Conservation (phyloP, 2,329 filamentous ascomycete species). For the Chaetomium sp. region DNA sequence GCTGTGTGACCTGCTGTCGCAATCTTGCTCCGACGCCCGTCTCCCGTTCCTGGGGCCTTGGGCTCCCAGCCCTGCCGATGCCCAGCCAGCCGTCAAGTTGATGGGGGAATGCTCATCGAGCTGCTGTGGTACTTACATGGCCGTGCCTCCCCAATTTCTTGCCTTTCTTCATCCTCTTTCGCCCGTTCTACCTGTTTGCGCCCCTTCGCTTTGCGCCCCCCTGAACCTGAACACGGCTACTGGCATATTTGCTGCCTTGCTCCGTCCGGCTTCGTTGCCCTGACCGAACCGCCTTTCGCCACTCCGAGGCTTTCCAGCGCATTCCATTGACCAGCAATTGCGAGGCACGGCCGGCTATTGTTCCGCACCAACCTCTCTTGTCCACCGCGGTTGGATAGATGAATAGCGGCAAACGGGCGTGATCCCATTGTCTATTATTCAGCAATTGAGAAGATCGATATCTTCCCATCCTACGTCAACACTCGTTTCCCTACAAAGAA, state of each 20-base stretch:
- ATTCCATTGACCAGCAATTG: slow-evolving; percentile 31
- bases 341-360: slow-evolving; percentile 21
- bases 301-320: slow-evolving; percentile 30
- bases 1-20: slow-evolving; percentile 33
- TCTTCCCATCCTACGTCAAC: slow-evolving; percentile 6
- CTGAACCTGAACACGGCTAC: slow-evolving; percentile 11
- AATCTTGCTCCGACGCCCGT: slow-evolving; percentile 28
- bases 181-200: slow-evolving; percentile 14
- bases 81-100: slow-evolving; percentile 26
- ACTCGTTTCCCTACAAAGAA: slow-evolving; percentile 16
- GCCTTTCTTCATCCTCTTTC: slow-evolving; percentile 23
- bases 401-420: slow-evolving; percentile 20
- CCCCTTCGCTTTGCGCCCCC: slow-evolving; percentile 5
- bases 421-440: slow-evolving; percentile 29
- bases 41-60: slow-evolving; percentile 25
- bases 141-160: slow-evolving; percentile 15
- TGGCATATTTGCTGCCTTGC: slow-evolving; percentile 14
- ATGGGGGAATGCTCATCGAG: slow-evolving; percentile 1
- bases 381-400: slow-evolving; percentile 15
- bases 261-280: neutral
- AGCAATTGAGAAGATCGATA: slow-evolving; percentile 25
- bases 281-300: slow-evolving; percentile 22
- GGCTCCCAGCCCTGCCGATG: slow-evolving; percentile 26
- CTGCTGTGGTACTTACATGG: slow-evolving; percentile 26
- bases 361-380: slow-evolving; percentile 15